Evolutionary conservation across 257 asterid genomes (phyloP).

Genomic region (Paulownia fortunei): DNA sequence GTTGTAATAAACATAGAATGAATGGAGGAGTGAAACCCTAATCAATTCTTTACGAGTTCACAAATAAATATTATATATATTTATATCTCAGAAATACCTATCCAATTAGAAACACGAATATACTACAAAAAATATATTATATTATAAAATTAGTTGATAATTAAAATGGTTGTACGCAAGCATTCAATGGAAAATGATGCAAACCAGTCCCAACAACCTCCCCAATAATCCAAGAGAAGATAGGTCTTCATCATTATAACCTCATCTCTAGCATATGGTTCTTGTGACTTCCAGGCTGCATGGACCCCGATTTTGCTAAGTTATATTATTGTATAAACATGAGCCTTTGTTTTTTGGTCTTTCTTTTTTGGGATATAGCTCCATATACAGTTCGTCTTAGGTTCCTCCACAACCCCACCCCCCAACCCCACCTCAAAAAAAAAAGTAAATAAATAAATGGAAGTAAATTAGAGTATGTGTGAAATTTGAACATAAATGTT

Average conservation of each 20-base stretch:
- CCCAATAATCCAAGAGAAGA: neutral
- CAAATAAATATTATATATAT: too few species aligned
- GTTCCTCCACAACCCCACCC: too few species aligned
- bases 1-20: too few species aligned
- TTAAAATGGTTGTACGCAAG: too few species aligned
- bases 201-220: conserved; percentile 1
- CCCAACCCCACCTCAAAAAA: too few species aligned
- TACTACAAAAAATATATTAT: too few species aligned
- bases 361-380: neutral
- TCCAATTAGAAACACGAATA: too few species aligned
- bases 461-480: neutral
- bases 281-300: neutral
- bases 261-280: neutral
- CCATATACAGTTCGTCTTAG: too few species aligned
- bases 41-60: too few species aligned
- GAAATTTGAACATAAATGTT: neutral
- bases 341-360: neutral
- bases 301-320: conserved; percentile 12
- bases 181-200: conserved; percentile 20
- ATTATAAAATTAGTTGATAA: too few species aligned
- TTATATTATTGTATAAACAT: neutral
- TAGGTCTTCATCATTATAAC: neutral
- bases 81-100: too few species aligned
- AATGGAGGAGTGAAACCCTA: too few species aligned
- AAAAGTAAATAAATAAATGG: neutral